Conservation (phyloP, 176 grass and related monocot genomes). For the Rhynchospora pubera region DNA sequence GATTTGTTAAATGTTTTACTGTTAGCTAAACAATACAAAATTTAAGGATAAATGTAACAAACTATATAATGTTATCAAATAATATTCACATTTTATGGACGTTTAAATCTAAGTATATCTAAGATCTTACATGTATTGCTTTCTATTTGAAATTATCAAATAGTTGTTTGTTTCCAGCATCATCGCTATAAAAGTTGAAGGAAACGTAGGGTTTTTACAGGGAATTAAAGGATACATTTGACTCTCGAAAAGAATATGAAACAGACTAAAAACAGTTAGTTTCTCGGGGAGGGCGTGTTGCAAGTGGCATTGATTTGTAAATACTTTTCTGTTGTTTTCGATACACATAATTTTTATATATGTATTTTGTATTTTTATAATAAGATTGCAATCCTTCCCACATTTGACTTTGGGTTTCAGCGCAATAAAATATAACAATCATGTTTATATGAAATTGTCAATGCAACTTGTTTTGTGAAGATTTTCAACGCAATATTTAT, state of each 20-base stretch:
- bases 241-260: neutral
- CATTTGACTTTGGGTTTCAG: neutral
- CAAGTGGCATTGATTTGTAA: neutral
- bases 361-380: neutral
- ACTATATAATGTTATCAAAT: no score
- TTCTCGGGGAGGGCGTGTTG: neutral
- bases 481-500: neutral
- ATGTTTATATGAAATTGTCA: neutral
- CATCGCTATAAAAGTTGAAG: neutral
- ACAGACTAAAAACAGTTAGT: neutral
- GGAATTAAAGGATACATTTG: neutral
- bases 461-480: neutral
- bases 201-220: neutral
- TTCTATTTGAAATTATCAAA: constrained; percentile 2
- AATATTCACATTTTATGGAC: no score
- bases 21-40: neutral
- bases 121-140: neutral
- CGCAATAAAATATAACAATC: neutral
- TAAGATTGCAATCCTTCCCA: neutral
- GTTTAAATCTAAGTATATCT: neutral
- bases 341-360: neutral
- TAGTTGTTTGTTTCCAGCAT: neutral
- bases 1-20: neutral
- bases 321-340: neutral
- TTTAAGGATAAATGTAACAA: no score